A percentile compares a stretch with the other conserved stretches of the same genome.
phyloP scores from a whole-genome alignment of 2,329 filamentous ascomycete species.

The Aspergillus texensis region DNA sequence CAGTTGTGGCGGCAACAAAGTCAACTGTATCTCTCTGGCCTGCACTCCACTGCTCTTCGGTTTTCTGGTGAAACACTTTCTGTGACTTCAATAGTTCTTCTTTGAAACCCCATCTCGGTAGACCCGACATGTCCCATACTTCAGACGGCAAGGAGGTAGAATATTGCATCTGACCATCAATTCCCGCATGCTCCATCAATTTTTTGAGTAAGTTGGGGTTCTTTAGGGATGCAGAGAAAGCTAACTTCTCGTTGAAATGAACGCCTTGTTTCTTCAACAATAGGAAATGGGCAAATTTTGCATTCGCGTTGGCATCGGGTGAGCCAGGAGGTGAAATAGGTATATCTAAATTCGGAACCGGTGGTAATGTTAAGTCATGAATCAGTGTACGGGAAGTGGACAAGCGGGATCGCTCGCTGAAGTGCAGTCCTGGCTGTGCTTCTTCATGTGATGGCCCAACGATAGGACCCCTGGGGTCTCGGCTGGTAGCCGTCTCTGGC shows the following conservation, averaged over 20 bases:
- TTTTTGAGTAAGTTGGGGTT: conserved; percentile 62
- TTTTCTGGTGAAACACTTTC: conserved; percentile 37
- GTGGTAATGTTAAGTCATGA: conserved; percentile 59
- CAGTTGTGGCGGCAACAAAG: conserved; percentile 38
- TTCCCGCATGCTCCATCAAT: conserved; percentile 60
- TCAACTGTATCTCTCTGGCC: conserved; percentile 42
- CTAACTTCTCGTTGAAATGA: conserved; percentile 66
- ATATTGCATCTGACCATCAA: conserved; percentile 58
- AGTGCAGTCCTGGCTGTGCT: conserved; percentile 16
- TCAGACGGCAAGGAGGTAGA: conserved; percentile 49
- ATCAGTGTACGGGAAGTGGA: conserved; percentile 52
- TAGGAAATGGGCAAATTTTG: conserved; percentile 64
- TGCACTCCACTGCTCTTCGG: conserved; percentile 38
- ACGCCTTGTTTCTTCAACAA: conserved; percentile 63
- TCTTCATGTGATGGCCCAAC: conserved; percentile 40
- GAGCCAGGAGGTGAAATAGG: conserved; percentile 51
- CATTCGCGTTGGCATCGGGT: conserved; percentile 48
- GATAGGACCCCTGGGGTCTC: conserved; percentile 32
- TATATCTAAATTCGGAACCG: conserved; percentile 48
- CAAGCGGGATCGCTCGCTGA: conserved; percentile 43
- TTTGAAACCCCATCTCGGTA: conserved; percentile 50
- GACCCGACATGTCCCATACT: conserved; percentile 42
- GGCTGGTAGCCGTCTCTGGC: conserved; percentile 8
- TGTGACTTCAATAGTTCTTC: conserved; percentile 49
- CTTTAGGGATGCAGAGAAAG: conserved; percentile 58